These are phyloP conservation scores for Acrocalymma vagum DNA, from an alignment of 2,329 filamentous ascomycete species.

Conservation along the genomic window DNA sequence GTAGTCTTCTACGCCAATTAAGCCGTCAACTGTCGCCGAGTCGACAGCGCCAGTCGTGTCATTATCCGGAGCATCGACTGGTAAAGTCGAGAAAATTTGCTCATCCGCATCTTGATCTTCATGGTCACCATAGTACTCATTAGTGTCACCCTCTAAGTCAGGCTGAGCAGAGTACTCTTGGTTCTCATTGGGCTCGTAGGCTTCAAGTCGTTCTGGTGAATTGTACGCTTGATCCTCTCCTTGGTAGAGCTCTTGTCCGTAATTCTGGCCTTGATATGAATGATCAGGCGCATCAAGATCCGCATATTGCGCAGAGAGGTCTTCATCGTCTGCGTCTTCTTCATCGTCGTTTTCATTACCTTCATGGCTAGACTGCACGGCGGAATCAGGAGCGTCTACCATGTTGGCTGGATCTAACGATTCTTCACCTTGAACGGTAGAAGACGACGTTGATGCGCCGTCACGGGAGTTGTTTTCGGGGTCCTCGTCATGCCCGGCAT, in stretches of 20 bases:
- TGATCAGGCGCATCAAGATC: too few relatives aligned
- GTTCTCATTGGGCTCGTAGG: conserved; percentile 20
- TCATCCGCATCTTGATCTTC: conserved; percentile 26
- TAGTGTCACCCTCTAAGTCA: conserved; percentile 27
- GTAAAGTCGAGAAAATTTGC: conserved; percentile 21
- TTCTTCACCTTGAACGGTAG: conserved; percentile 46
- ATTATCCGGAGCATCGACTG: conserved; percentile 16
- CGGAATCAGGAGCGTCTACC: conserved; percentile 10
- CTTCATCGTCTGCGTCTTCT: conserved; percentile 5
- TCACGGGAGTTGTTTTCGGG: conserved; percentile 14
- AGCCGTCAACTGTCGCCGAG: conserved; percentile 15
- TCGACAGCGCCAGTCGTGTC: conserved; percentile 11
- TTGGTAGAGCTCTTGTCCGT: conserved; percentile 23
- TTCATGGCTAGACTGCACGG: conserved; percentile 7
- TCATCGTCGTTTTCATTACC: conserved; percentile 6
- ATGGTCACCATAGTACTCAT: conserved; percentile 31
- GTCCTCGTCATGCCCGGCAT: conserved; percentile 20
- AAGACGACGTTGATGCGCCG: conserved; percentile 36
- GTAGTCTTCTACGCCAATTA: conserved; percentile 22
- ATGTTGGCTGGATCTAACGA: conserved; percentile 15
- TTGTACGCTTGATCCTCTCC: conserved; percentile 23
- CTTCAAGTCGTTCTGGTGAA: conserved; percentile 18
- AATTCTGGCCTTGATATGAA: conserved; percentile 19
- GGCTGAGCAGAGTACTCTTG: conserved; percentile 20
- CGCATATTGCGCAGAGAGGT: conserved; percentile 4